Base-by-base conservation (phyloP, 371 early-diverging fungal genomes). In the Mucor irregularis region DNA sequence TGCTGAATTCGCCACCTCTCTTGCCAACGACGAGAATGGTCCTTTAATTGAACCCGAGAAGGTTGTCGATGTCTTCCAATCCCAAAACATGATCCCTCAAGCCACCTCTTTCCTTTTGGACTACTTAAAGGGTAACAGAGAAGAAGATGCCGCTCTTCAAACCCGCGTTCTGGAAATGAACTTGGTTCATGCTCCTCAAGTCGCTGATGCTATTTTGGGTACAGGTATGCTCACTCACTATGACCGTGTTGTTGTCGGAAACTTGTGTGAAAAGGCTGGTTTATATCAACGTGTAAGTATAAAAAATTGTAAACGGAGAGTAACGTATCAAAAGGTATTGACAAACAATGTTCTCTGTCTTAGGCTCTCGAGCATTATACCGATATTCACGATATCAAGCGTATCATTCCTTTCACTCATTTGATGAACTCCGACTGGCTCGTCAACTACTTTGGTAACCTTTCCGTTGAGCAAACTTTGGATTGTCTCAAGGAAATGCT, bases 81-180 rank as follows among this genome's bases (percentile, higher is more conserved):
- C 90, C n/a, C 85, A 92, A 67, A 95, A 91, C 72, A 86, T 96
- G 86, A 86, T 98, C 33, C 97, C 92, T 68, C 96, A 97, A 73
- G 94, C 94, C 8, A 98, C 99, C 4, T 87, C 96, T 4, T 98
- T 96, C 87, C 62, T 98, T 58, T 73, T 97, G 64, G 97, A 97
- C 56, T 97, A 95, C 5, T 82, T 98, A 53, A 94, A 97, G 78
- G 89, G 85, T 40, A 88, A 98, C 74, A 76, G 79, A 47, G 92
- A 93, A 25, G 90, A 95, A 56, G 93, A 97, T 47, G 96, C 87
- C 14, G 87, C 84, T 31, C 77, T 98, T 34, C 97, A 98, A 74
- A 98, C 99, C 5, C 88, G 92, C 50, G 80, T 98, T 38, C 83
- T 98, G n/a, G 97, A 98, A 72, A 95, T 98, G 92, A 97, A 97